Percentiles rank a stretch among this genome's conserved stretches.
Conservation (phyloP, 2,329 filamentous ascomycete species). For the Sclerotinia trifoliorum region DNA sequence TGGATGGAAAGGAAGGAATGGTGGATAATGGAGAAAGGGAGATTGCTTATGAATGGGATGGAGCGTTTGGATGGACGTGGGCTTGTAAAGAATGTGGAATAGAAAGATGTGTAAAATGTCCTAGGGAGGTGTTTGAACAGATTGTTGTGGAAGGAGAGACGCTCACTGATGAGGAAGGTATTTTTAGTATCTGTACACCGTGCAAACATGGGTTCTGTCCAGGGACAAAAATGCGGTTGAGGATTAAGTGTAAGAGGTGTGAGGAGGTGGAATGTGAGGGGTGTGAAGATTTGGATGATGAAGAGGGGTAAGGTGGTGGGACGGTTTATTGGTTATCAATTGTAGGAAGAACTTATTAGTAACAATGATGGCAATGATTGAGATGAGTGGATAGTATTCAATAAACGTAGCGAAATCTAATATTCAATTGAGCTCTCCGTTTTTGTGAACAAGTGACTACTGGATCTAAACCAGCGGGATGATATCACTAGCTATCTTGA, state of each 20-base stretch:
- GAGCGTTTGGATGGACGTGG: conserved; percentile 14
- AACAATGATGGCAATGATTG: not conserved
- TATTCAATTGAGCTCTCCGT: not conserved
- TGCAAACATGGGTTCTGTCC: conserved; percentile 19
- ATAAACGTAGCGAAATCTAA: not conserved
- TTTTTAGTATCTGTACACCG: conserved; percentile 8
- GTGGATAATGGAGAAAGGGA: not conserved
- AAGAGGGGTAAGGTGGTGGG: not conserved
- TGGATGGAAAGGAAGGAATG: no score
- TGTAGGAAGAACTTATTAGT: not conserved
- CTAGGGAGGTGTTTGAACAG: conserved; percentile 5
- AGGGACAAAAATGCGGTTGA: conserved; percentile 12
- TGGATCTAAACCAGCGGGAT: not conserved
- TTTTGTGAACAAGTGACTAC: not conserved
- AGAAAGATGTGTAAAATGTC: conserved; percentile 14
- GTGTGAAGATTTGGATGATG: not conserved
- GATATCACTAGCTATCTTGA: not conserved
- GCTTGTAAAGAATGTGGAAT: conserved; percentile 6
- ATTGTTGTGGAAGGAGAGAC: not conserved
- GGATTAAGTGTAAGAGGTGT: conserved; percentile 5
- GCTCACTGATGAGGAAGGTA: not conserved
- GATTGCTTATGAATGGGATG: conserved; percentile 19
- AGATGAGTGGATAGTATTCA: no score
- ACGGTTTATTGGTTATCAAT: not conserved
- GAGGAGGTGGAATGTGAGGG: not conserved